Evolutionary conservation across 169 alveolate genomes (phyloP).

Genomic region (Babesia microti): DNA sequence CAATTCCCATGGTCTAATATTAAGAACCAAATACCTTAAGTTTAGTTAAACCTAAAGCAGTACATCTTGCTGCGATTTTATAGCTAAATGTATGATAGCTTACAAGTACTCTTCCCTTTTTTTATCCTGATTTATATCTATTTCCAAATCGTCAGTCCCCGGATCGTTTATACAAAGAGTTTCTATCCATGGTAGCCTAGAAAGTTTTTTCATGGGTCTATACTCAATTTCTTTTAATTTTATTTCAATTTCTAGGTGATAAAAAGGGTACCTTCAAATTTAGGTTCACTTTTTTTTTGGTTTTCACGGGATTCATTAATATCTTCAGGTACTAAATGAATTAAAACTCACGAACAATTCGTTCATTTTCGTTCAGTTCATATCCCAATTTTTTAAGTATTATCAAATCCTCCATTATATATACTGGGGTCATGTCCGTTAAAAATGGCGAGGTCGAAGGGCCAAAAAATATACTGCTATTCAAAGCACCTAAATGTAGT

Average conservation of each 20-base stretch:
- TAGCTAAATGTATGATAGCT: conserved; percentile 2
- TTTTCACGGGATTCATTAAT: too few species aligned
- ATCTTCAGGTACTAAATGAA: too few species aligned
- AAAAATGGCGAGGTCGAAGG: too few species aligned
- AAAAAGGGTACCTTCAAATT: too few species aligned
- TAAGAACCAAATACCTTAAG: conserved; percentile 4
- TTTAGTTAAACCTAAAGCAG: conserved; percentile 11
- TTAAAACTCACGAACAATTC: too few species aligned
- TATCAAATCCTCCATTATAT: too few species aligned
- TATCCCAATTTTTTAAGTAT: too few species aligned
- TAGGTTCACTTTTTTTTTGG: too few species aligned
- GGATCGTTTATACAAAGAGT: conserved; percentile 7
- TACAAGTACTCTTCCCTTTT: conserved; percentile 29
- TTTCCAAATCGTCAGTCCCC: background rate
- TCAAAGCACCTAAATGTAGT: too few species aligned
- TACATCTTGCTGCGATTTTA: conserved; percentile 23
- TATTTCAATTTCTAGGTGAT: conserved; percentile 8
- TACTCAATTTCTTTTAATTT: conserved; percentile 11
- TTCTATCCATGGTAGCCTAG: conserved; percentile 28
- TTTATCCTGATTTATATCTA: conserved; percentile 12
- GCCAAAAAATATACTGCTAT: too few species aligned
- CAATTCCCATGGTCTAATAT: conserved; percentile 9
- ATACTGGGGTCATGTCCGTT: too few species aligned
- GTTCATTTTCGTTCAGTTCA: too few species aligned
- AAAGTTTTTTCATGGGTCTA: conserved; percentile 4